Percentiles rank a stretch among this genome's conserved stretches.
phyloP scores from a whole-genome alignment of 2,329 filamentous ascomycete species.

The Nothopassalora personata region DNA sequence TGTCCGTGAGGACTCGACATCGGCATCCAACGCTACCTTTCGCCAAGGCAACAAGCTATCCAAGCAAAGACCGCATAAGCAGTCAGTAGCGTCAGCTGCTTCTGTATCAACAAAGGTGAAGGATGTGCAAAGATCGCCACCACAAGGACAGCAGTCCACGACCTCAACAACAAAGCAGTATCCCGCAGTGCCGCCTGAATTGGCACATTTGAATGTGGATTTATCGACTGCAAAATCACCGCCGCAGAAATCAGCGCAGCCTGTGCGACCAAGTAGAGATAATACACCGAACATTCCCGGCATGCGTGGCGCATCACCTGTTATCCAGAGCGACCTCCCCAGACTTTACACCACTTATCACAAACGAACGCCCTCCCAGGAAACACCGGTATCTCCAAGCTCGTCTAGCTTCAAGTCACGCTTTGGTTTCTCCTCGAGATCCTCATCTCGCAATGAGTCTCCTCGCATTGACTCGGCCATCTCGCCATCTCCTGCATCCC shows the following conservation, averaged over 20 bases:
- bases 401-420: constrained; percentile 36
- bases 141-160: neutral
- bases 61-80: neutral
- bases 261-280: constrained; percentile 41
- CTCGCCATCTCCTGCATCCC: constrained; percentile 25
- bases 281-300: constrained; percentile 41
- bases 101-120: neutral
- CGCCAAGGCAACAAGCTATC: constrained; percentile 23
- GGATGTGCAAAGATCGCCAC: neutral
- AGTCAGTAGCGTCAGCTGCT: neutral
- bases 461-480: constrained; percentile 31
- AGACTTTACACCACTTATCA: constrained; percentile 45
- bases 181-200: constrained; percentile 32
- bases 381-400: constrained; percentile 34
- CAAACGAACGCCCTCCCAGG: constrained; percentile 47
- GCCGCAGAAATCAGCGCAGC: constrained; percentile 41
- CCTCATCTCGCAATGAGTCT: constrained; percentile 29
- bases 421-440: constrained; percentile 33
- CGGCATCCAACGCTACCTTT: constrained; percentile 55
- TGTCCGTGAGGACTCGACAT: constrained; percentile 64
- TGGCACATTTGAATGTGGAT: constrained; percentile 56
- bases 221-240: constrained; percentile 44
- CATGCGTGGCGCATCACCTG: constrained; percentile 45
- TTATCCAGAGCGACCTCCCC: constrained; percentile 53
- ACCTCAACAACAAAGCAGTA: constrained; percentile 4